Conservation (phyloP, 2,329 filamentous ascomycete species). For the Penicillium sp. region DNA sequence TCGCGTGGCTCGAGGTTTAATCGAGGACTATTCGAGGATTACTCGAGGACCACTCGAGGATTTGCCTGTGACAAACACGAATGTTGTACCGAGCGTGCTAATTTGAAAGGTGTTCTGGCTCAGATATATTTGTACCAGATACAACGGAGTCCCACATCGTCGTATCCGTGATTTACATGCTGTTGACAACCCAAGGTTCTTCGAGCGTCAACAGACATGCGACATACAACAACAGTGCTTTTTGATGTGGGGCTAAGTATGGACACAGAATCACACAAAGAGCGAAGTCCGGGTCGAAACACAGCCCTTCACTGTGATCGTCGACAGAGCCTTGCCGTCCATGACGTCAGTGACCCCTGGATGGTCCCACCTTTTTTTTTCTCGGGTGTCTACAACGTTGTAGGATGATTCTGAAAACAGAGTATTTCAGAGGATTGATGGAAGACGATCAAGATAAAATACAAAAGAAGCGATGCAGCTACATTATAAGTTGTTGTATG, state of each 20-base stretch:
- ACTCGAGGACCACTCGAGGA: background rate
- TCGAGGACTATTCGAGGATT: background rate
- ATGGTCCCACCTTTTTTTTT: slow-evolving; percentile 2
- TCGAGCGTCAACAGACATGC: background rate
- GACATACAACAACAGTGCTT: too few species aligned
- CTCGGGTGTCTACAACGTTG: too few species aligned
- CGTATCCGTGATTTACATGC: background rate
- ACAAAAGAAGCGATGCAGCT: too few species aligned
- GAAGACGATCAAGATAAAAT: too few species aligned
- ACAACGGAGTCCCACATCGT: too few species aligned
- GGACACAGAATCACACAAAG: too few species aligned
- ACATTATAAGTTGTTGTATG: too few species aligned
- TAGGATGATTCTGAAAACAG: background rate
- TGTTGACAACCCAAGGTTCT: background rate
- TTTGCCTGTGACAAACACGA: background rate
- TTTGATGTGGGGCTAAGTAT: too few species aligned
- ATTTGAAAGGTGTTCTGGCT: too few species aligned
- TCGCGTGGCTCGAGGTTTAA: background rate
- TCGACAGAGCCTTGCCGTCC: slow-evolving; percentile 3
- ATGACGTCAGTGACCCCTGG: slow-evolving; percentile 13
- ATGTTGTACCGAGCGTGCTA: too few species aligned
- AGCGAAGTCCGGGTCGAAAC: background rate
- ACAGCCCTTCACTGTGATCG: background rate
- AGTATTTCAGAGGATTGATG: background rate
- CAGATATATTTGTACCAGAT: too few species aligned